phyloP scores from a whole-genome alignment of 2,329 filamentous ascomycete genomes.

The Diaporthe ilicicola region DNA sequence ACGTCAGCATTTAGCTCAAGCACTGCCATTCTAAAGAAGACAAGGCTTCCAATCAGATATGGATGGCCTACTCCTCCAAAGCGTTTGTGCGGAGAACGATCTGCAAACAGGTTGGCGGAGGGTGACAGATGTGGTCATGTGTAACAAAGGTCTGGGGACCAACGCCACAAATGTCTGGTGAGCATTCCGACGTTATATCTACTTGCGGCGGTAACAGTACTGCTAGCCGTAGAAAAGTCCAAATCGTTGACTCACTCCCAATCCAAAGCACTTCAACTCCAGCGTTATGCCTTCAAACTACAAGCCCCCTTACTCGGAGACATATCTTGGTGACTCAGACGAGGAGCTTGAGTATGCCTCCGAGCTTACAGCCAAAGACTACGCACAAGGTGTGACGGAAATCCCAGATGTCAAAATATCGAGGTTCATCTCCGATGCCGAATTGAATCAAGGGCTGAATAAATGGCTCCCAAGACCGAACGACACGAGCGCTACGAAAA shows the following conservation, averaged over 20 bases:
- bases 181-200: not conserved
- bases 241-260: accelerated
- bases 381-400: not conserved
- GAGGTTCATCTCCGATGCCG: not conserved
- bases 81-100: not conserved
- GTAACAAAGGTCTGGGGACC: not conserved
- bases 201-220: too few relatives aligned
- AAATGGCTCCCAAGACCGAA: not conserved
- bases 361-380: not conserved
- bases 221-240: too few relatives aligned
- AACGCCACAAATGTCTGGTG: accelerated
- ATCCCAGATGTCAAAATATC: not conserved
- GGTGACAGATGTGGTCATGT: not conserved
- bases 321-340: not conserved
- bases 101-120: not conserved
- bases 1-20: not conserved
- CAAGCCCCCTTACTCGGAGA: not conserved
- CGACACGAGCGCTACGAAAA: not conserved
- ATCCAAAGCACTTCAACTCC: accelerated
- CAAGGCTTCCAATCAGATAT: not conserved
- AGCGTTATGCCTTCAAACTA: not conserved
- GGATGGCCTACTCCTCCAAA: not conserved
- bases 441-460: not conserved
- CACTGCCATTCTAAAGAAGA: not conserved
- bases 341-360: not conserved